Evolutionary conservation across 2,329 filamentous ascomycete genomes (phyloP).

Genomic region (Exophiala spinifera): DNA sequence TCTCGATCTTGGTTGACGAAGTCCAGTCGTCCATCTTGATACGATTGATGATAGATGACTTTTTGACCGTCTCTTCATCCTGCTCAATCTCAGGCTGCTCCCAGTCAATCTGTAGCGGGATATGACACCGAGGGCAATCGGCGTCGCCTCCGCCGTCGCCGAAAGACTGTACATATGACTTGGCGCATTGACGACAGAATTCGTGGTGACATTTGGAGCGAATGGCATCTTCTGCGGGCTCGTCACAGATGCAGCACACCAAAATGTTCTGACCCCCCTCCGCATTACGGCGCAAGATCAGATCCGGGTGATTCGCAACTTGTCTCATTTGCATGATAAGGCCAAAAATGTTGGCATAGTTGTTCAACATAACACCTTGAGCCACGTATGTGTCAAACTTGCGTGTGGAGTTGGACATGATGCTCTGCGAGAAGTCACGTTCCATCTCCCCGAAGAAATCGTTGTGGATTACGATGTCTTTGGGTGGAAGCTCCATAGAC

Average conservation of each 20-base stretch:
- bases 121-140: constrained; percentile 85
- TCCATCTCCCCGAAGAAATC: constrained; percentile 97
- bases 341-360: constrained; percentile 98
- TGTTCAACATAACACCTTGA: constrained; percentile 89
- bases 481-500: constrained; percentile 93
- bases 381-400: constrained; percentile 95
- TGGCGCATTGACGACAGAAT: constrained; percentile 78
- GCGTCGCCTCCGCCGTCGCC: constrained; percentile 54
- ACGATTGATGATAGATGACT: constrained; percentile 95
- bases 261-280: constrained; percentile 86
- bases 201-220: constrained; percentile 90
- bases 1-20: constrained; percentile 95
- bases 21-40: constrained; percentile 99
- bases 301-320: constrained; percentile 91
- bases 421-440: constrained; percentile 89
- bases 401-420: constrained; percentile 87
- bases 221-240: constrained; percentile 91
- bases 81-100: constrained; percentile 95
- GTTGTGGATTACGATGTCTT: constrained; percentile 85
- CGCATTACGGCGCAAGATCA: constrained; percentile 83
- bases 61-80: constrained; percentile 81
- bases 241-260: constrained; percentile 93
- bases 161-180: constrained; percentile 75
- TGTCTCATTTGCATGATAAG: constrained; percentile 99
- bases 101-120: constrained; percentile 82